Percentiles rank a stretch among this genome's conserved stretches.
Conservation (phyloP, 2,329 filamentous ascomycete species). For the Chrysoporthe cubensis region DNA sequence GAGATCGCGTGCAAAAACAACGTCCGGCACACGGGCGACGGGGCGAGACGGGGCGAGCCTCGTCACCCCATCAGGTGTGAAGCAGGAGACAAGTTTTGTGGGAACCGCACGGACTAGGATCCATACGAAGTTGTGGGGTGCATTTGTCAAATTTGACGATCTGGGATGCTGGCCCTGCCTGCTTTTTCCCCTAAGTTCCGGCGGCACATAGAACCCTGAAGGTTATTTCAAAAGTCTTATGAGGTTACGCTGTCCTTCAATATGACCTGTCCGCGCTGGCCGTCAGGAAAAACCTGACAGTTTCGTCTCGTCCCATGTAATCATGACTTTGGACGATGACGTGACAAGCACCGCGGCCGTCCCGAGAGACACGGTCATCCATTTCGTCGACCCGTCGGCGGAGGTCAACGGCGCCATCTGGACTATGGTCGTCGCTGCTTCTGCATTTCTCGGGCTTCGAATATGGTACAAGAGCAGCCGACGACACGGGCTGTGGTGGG, state of each 20-base stretch:
- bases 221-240: slow-evolving; percentile 12
- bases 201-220: neutral
- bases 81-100: slow-evolving; percentile 12
- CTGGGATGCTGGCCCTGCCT: neutral
- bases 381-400: slow-evolving; percentile 27
- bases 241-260: neutral
- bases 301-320: neutral
- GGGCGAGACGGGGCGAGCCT: slow-evolving; percentile 1
- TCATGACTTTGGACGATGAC: slow-evolving; percentile 1
- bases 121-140: neutral
- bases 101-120: neutral
- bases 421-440: slow-evolving; percentile 29
- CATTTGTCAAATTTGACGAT: slow-evolving; percentile 7
- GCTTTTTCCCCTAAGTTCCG: neutral
- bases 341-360: neutral
- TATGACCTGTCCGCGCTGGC: neutral
- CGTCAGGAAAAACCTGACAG: neutral
- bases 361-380: slow-evolving; percentile 3
- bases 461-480: slow-evolving; percentile 29
- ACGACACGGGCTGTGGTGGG: slow-evolving; percentile 28
- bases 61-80: neutral
- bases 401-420: slow-evolving; percentile 31
- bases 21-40: neutral
- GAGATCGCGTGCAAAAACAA: neutral
- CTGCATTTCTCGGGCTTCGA: slow-evolving; percentile 30